phyloP scores from a whole-genome alignment of 2,329 filamentous ascomycete species.

The Hymenoscyphus fraxineus region DNA sequence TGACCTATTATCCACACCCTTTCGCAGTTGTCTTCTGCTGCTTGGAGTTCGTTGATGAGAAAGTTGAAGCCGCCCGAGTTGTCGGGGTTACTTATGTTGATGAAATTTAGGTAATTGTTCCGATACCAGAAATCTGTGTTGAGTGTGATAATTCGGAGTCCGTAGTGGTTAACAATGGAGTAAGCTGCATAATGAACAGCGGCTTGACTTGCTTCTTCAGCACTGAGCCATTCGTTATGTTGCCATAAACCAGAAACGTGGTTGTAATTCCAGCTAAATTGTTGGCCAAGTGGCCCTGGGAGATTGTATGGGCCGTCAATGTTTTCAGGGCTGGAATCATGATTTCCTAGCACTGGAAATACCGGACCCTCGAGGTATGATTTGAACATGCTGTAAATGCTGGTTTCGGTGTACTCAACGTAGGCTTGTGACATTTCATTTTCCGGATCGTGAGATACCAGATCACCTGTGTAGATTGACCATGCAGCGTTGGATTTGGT shows the following conservation, averaged over 20 bases:
- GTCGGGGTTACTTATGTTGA: constrained; percentile 50
- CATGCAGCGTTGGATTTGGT: constrained; percentile 44
- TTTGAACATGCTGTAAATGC: constrained; percentile 53
- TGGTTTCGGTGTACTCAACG: constrained; percentile 50
- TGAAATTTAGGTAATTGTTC: constrained; percentile 46
- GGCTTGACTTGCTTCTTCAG: constrained; percentile 43
- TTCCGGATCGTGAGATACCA: constrained; percentile 52
- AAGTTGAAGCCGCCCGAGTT: constrained; percentile 46
- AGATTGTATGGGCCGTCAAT: constrained; percentile 51
- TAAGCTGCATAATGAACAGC: constrained; percentile 53
- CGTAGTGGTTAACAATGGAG: constrained; percentile 49
- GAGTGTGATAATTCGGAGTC: constrained; percentile 49
- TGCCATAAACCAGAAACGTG: constrained; percentile 53
- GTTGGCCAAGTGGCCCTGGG: constrained; percentile 49
- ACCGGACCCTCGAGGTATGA: constrained; percentile 53
- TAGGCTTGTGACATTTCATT: constrained; percentile 49
- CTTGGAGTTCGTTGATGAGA: constrained; percentile 49
- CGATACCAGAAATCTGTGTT: constrained; percentile 50
- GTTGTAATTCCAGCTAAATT: constrained; percentile 56
- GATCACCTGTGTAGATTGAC: constrained; percentile 54
- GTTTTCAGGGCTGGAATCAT: constrained; percentile 52
- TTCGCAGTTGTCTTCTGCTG: constrained; percentile 48
- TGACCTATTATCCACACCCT: constrained; percentile 53
- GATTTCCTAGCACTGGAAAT: constrained; percentile 54
- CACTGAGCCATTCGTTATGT: constrained; percentile 52